Conservation (phyloP, 169 alveolate species). For the Pseudocohnilembus persalinus region DNA sequence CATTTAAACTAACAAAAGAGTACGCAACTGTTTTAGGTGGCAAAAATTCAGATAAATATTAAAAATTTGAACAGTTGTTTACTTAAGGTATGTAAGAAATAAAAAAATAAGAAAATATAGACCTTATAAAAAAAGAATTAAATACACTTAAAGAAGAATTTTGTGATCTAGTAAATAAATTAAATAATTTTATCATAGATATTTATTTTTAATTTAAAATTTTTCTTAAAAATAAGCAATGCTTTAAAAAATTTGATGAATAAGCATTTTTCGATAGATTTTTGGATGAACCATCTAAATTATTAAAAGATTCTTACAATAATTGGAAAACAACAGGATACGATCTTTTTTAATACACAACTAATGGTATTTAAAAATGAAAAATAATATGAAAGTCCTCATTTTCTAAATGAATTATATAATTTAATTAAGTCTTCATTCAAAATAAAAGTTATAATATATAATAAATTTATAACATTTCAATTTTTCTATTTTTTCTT, state of each 20-base stretch:
- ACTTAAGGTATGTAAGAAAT: conserved; percentile 64
- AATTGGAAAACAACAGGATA: conserved; percentile 7
- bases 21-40: conserved; percentile 67
- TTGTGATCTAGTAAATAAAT: conserved; percentile 31
- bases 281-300: not conserved
- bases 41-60: conserved; percentile 62
- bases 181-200: conserved; percentile 21
- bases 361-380: conserved; percentile 12
- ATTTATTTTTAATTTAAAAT: conserved; percentile 16
- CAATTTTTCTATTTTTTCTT: too few species aligned
- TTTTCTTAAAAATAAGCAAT: conserved; percentile 11
- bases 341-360: conserved; percentile 10
- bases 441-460: too few species aligned
- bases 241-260: conserved; percentile 11
- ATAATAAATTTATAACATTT: too few species aligned
- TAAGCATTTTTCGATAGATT: conserved; percentile 5
- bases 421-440: too few species aligned
- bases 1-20: conserved; percentile 75
- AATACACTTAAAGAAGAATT: conserved; percentile 33
- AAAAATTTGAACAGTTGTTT: conserved; percentile 60
- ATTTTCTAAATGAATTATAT: too few species aligned
- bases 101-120: conserved; percentile 60
- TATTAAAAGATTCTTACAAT: conserved; percentile 10
- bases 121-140: conserved; percentile 39
- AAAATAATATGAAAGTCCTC: not conserved